These are phyloP conservation scores for Ganoderma resinaceum DNA, from an alignment of 1,284 basidiomycete species.

Conservation along the genomic window DNA sequence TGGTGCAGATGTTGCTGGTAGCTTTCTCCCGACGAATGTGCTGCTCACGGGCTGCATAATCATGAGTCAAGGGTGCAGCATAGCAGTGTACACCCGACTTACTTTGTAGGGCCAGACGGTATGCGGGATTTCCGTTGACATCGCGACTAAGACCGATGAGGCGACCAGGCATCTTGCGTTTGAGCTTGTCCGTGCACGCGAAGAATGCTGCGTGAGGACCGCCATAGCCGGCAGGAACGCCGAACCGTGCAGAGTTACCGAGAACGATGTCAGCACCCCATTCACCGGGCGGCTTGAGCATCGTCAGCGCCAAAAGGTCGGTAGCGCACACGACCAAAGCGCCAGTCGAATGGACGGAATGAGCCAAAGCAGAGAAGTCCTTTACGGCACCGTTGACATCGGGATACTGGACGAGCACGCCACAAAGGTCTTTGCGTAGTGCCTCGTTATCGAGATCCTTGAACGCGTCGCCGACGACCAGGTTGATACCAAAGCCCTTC, in stretches of 20 bases:
- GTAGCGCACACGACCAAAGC: slow-evolving; percentile 89
- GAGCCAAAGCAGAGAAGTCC: slow-evolving; percentile 77
- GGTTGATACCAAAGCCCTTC: slow-evolving; percentile 87
- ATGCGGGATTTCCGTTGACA: slow-evolving; percentile 84
- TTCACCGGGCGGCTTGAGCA: slow-evolving; percentile 96
- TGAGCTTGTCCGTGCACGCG: slow-evolving; percentile 90
- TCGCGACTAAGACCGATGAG: slow-evolving; percentile 93
- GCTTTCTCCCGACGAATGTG: slow-evolving; percentile 97
- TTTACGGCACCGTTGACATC: slow-evolving; percentile 88
- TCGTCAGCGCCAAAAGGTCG: slow-evolving; percentile 91
- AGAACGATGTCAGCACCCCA: slow-evolving; percentile 98
- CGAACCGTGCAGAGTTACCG: slow-evolving; percentile 95
- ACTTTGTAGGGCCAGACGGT: slow-evolving; percentile 95
- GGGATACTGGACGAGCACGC: slow-evolving; percentile 92
- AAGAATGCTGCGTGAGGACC: slow-evolving; percentile 97
- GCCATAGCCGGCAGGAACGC: slow-evolving; percentile 90
- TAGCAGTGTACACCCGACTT: slow-evolving; percentile 37
- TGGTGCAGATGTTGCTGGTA: slow-evolving; percentile 94
- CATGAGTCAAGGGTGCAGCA: background rate
- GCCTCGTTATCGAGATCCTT: slow-evolving; percentile 61
- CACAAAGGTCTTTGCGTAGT: slow-evolving; percentile 75
- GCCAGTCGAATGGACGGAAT: slow-evolving; percentile 77
- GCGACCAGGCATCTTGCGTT: slow-evolving; percentile 97
- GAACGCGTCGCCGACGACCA: slow-evolving; percentile 71
- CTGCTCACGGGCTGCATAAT: slow-evolving; percentile 83